Percentiles rank a stretch among this genome's conserved stretches.
Evolutionary conservation across 192 early-diverging fungal genomes (phyloP).

Genomic region (Coemansia erecta): DNA sequence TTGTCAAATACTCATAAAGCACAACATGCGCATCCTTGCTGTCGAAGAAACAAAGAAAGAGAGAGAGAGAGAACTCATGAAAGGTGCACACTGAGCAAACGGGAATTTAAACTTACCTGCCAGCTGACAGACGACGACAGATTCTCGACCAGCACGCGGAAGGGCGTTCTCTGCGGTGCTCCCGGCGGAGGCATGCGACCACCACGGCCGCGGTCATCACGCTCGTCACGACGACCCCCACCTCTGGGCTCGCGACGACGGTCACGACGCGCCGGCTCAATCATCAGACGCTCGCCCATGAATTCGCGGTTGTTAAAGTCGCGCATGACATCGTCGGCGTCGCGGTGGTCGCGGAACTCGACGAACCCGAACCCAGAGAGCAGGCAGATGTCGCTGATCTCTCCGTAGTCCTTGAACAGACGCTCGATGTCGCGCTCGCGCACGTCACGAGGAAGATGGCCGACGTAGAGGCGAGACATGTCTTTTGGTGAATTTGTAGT

Average conservation of each 20-base stretch:
- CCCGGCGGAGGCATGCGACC: conserved; percentile 29
- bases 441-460: conserved; percentile 81
- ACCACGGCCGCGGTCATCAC: conserved; percentile 55
- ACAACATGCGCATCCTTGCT: background rate
- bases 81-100: conserved; percentile 34
- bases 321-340: conserved; percentile 89
- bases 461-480: conserved; percentile 67
- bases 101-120: conserved; percentile 57
- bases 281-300: conserved; percentile 79
- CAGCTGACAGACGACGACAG: conserved; percentile 78
- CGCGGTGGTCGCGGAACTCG: conserved; percentile 82
- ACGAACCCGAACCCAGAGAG: conserved; percentile 91
- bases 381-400: conserved; percentile 77
- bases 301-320: conserved; percentile 79
- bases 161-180: conserved; percentile 57
- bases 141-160: conserved; percentile 78
- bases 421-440: conserved; percentile 80
- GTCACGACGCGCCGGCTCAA: conserved; percentile 76
- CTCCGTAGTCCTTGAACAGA: conserved; percentile 78
- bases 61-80: background rate
- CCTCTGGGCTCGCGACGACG: conserved; percentile 38
- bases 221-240: conserved; percentile 48
- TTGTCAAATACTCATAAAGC: background rate
- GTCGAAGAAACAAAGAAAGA: background rate
- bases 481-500: background rate